Conservation (phyloP, 2,329 filamentous ascomycete species). For the Diaporthe citriasiana region DNA sequence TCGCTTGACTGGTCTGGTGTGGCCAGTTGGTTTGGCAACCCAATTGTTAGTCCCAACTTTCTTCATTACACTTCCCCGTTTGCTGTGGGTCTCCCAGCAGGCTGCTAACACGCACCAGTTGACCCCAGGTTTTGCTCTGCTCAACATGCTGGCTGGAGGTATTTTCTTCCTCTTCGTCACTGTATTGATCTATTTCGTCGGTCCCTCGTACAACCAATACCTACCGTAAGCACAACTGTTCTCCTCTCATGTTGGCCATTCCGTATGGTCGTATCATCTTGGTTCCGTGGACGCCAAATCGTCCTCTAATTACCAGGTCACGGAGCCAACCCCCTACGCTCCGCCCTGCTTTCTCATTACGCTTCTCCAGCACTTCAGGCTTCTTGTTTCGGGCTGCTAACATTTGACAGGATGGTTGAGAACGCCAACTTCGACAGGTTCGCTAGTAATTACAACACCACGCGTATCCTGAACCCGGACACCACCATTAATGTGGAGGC, state of each 20-base stretch:
- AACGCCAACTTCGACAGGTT: slow-evolving; percentile 10
- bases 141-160: slow-evolving; percentile 25
- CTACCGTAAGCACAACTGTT: background rate
- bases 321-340: too few species aligned
- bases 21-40: slow-evolving; percentile 9
- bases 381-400: background rate
- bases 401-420: background rate
- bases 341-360: too few species aligned
- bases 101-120: background rate
- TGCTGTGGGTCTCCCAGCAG: too few species aligned
- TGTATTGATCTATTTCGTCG: slow-evolving; percentile 16
- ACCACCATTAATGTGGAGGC: slow-evolving; percentile 47
- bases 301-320: too few species aligned
- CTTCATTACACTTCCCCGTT: background rate
- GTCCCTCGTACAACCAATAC: slow-evolving; percentile 28
- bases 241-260: too few species aligned
- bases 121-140: slow-evolving; percentile 13
- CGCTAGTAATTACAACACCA: slow-evolving; percentile 7
- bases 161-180: slow-evolving; percentile 33
- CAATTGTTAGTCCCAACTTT: background rate
- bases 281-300: too few species aligned
- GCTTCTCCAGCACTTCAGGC: background rate
- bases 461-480: slow-evolving; percentile 35
- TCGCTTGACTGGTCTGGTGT: slow-evolving; percentile 29
- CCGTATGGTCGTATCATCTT: too few species aligned